Base-by-base conservation (phyloP, 164 flowering plant species). In the Vitis cinerea region DNA sequence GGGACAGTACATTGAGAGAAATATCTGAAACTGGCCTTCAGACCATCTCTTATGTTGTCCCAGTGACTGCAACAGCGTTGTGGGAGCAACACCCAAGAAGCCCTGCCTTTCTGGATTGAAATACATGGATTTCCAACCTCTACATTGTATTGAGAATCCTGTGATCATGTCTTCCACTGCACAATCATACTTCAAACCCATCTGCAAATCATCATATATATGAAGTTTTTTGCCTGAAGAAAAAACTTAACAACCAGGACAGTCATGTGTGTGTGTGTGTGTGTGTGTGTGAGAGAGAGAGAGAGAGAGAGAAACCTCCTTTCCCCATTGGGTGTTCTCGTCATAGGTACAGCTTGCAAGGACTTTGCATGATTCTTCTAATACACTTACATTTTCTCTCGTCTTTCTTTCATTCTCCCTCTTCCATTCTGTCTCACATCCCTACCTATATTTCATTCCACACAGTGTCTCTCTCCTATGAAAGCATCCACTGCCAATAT, bases 401-500 rank as follows among this genome's bases (percentile, higher is more conserved):
- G 6, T 60, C 61, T 75, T 65, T 14, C 48, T 66, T 10, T n/a
- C 30, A 49, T 31, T 11, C 50, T 29, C 31, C 12, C 2, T n/a
- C 9, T 23, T 71, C 79, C 64, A 70, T 10, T 74, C 68, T 71
- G 30, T 66, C 30, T 51, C 64, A 57, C 4, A 74, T 1, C 60
- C 78, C 15, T 71, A 51, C 7, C 59, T 66, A 23, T 66, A 74
- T 59, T 69, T 72, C 73, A 19, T 77, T 31, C 84, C 82, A 58
- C 69, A 67, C 4, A 77, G 75, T 47, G 52, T 64, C 6, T 64
- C 78, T 70, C 85, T 74, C 52, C 86, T 72, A 30, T 76, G 82
- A 56, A 83, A 83, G 65, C 85, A 83, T 31, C 85, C 83, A 17
- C 75, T 76, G 3, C 83, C 85, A 51, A 71, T 59, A 49, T 80